Percentiles rank a stretch among this genome's conserved stretches.
phyloP scores from a whole-genome alignment of 768 basidiomycete species.

The Zangia roseola region DNA sequence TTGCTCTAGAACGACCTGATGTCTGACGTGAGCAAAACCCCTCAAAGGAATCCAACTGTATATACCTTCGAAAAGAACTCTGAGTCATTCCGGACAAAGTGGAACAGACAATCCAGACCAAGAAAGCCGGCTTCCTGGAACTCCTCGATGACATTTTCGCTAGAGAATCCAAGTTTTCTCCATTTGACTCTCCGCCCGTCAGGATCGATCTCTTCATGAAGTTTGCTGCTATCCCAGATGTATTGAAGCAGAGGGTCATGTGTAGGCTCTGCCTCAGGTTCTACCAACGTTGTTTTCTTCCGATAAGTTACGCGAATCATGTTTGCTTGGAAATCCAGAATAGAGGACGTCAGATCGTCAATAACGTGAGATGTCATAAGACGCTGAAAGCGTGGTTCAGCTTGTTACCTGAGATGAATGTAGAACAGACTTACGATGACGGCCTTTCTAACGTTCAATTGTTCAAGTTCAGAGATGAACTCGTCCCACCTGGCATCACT shows the following conservation, averaged over 20 bases:
- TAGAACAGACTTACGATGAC: slow-evolving; percentile 59
- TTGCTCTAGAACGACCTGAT: slow-evolving; percentile 78
- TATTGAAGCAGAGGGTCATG: slow-evolving; percentile 58
- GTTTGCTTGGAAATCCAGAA: slow-evolving; percentile 87
- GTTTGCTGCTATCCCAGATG: slow-evolving; percentile 65
- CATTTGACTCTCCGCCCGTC: slow-evolving; percentile 60
- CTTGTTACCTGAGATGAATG: background rate
- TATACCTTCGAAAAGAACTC: slow-evolving; percentile 73
- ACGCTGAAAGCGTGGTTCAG: slow-evolving; percentile 44
- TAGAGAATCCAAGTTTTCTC: slow-evolving; percentile 75
- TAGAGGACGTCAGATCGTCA: slow-evolving; percentile 79
- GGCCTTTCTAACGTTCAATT: slow-evolving; percentile 75
- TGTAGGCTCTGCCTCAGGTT: slow-evolving; percentile 58
- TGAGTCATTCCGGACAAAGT: slow-evolving; percentile 65
- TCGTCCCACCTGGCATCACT: slow-evolving; percentile 76
- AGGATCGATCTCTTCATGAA: slow-evolving; percentile 51
- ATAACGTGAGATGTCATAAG: slow-evolving; percentile 81
- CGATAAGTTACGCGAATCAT: slow-evolving; percentile 75
- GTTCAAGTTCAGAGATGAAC: slow-evolving; percentile 72
- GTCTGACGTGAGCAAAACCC: slow-evolving; percentile 6
- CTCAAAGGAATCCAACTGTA: background rate
- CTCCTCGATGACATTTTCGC: slow-evolving; percentile 72
- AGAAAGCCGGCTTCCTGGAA: slow-evolving; percentile 78
- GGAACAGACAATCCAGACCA: slow-evolving; percentile 80
- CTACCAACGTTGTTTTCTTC: slow-evolving; percentile 77